These are phyloP conservation scores for Claviceps sp. DNA, from an alignment of 2,329 filamentous ascomycete species.

Conservation along the genomic window DNA sequence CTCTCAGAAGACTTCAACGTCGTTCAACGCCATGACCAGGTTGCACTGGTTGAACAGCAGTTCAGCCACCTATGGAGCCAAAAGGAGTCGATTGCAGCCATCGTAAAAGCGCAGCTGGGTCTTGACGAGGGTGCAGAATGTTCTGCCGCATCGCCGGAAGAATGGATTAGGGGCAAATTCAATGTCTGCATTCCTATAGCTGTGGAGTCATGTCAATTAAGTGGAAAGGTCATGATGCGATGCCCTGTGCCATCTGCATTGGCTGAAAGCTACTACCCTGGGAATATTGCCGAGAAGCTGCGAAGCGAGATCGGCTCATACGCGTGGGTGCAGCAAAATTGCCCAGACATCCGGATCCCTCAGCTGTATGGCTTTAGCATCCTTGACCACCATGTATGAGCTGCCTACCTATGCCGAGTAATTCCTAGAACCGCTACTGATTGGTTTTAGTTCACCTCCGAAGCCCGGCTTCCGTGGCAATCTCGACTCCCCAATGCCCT, in stretches of 20 bases:
- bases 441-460: conserved; percentile 7
- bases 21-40: neutral
- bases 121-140: conserved; percentile 13
- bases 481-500: conserved; percentile 2
- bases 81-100: conserved; percentile 8
- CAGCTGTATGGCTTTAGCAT: conserved; percentile 13
- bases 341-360: conserved; percentile 13
- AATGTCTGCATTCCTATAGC: conserved; percentile 21
- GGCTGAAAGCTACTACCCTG: conserved; percentile 23
- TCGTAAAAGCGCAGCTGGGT: conserved; percentile 13
- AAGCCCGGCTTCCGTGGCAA: conserved; percentile 6
- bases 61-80: conserved; percentile 4
- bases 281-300: conserved; percentile 31
- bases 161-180: conserved; percentile 22
- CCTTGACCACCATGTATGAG: conserved; percentile 6
- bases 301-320: conserved; percentile 14
- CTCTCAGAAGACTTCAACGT: neutral
- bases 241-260: conserved; percentile 22
- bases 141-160: conserved; percentile 10
- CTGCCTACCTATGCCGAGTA: neutral
- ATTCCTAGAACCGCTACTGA: conserved; percentile 1
- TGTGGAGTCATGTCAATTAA: conserved; percentile 11
- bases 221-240: conserved; percentile 15
- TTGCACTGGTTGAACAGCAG: neutral
- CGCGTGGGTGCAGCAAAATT: conserved; percentile 14